phyloP scores from a whole-genome alignment of 1,139 yeast species.

The Candida tunisiensis region DNA sequence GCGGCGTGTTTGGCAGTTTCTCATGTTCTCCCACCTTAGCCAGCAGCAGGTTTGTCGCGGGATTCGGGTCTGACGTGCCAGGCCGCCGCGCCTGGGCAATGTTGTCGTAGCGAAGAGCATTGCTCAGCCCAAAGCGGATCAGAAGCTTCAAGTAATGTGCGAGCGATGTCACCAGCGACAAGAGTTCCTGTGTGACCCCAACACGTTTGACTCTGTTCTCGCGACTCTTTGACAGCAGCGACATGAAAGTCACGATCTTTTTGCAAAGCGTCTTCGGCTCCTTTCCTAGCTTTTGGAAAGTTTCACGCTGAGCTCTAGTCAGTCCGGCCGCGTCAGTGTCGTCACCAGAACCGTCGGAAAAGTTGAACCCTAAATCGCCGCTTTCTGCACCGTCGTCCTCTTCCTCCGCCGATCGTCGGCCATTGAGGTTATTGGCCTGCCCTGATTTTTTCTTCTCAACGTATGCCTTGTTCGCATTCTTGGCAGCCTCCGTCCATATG shows the following conservation, averaged over 20 bases:
- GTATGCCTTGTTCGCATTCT: no score
- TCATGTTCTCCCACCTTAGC: conserved; percentile 35
- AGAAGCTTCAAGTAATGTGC: conserved; percentile 85
- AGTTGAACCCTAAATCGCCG: no score
- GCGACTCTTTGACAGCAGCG: conserved; percentile 21
- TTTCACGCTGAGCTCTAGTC: no score
- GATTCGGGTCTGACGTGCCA: conserved; percentile 29
- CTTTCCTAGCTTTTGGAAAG: conserved; percentile 27
- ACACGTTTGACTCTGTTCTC: conserved; percentile 4
- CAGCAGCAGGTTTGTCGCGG: no score
- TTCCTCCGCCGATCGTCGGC: conserved; percentile 2
- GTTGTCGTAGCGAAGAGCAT: conserved; percentile 55
- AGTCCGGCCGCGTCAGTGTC: no score
- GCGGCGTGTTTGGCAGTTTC: conserved; percentile 28
- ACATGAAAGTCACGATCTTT: conserved; percentile 26
- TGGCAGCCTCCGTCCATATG: no score
- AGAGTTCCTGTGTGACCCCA: conserved; percentile 33
- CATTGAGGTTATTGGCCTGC: conserved; percentile 2
- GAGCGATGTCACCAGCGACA: conserved; percentile 76
- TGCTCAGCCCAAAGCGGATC: conserved; percentile 64
- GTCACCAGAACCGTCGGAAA: conserved; percentile 2
- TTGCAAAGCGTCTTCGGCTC: conserved; percentile 75
- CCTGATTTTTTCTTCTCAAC: no score
- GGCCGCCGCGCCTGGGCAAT: conserved; percentile 36
- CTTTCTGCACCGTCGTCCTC: conserved; percentile 1